Conservation (phyloP, 352 stramenopile genomes). For the Phytopythium litorale region DNA sequence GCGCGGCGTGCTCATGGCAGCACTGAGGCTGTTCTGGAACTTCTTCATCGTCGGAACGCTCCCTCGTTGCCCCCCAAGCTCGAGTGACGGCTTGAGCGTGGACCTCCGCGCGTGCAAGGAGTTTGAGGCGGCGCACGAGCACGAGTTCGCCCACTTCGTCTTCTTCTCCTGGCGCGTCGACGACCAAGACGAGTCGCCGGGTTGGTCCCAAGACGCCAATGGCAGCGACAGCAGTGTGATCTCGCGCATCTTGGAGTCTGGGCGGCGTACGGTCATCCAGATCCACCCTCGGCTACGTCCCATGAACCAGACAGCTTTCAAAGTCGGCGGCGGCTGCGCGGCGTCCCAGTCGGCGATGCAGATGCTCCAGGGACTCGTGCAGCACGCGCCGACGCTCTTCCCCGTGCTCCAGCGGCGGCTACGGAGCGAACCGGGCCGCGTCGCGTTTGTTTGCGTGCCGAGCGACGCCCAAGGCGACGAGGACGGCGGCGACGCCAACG, state of each 20-base stretch:
- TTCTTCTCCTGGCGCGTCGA: constrained; percentile 32
- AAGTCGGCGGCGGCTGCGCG: too few relatives aligned
- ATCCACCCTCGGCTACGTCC: constrained; percentile 12
- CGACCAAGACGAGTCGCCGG: constrained; percentile 1
- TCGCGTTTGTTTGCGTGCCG: constrained; percentile 31
- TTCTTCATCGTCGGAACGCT: constrained; percentile 29
- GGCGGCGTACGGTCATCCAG: constrained; percentile 28
- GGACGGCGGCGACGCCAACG: constrained; percentile 5
- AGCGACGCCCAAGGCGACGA: constrained; percentile 18
- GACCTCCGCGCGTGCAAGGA: constrained; percentile 22
- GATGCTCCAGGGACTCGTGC: constrained; percentile 38
- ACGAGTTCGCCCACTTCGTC: constrained; percentile 45
- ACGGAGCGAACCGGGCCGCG: constrained; percentile 28
- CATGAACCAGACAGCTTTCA: neutral
- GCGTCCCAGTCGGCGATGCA: neutral
- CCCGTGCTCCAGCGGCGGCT: constrained; percentile 43
- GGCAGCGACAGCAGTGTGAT: neutral
- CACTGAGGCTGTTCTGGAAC: constrained; percentile 52
- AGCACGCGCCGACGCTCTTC: constrained; percentile 31
- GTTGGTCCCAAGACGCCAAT: neutral
- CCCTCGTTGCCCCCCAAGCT: neutral
- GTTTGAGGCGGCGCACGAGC: constrained; percentile 34
- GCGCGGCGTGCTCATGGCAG: constrained; percentile 5
- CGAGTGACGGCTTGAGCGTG: neutral
- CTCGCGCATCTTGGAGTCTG: constrained; percentile 25